Percentiles rank a stretch among this genome's conserved stretches.
phyloP scores from a whole-genome alignment of 352 stramenopile species.

The Pythium diclinum region DNA sequence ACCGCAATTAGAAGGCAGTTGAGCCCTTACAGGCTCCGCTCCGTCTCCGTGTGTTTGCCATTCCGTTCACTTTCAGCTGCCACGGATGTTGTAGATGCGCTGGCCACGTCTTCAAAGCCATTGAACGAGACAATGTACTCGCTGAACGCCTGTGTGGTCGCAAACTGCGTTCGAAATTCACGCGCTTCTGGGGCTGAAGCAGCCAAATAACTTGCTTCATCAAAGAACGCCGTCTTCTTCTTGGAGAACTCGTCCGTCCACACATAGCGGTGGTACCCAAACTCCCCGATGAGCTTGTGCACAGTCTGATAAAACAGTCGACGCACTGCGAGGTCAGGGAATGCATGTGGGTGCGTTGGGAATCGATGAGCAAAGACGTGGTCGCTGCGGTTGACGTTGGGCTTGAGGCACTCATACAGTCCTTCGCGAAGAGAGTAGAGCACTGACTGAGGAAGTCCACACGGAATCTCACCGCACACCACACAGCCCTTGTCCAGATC shows the following conservation, averaged over 20 bases:
- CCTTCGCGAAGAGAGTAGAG: conserved; percentile 23
- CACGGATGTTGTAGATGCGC: conserved; percentile 3
- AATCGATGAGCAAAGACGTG: conserved; percentile 38
- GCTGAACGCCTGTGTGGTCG: conserved; percentile 80
- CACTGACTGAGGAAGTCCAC: conserved; percentile 21
- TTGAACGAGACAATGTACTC: conserved; percentile 83
- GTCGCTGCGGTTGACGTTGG: conserved; percentile 34
- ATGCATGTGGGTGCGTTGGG: conserved; percentile 45
- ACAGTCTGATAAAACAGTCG: conserved; percentile 63
- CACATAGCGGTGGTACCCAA: conserved; percentile 80
- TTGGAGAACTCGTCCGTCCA: conserved; percentile 85
- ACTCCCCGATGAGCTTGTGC: conserved; percentile 72
- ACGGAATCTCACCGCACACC: conserved; percentile 19
- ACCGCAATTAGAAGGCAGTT: not conserved
- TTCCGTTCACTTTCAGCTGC: conserved; percentile 2
- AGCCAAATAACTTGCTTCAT: conserved; percentile 83
- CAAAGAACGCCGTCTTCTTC: conserved; percentile 78
- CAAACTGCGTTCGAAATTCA: conserved; percentile 83
- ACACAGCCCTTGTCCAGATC: conserved; percentile 44
- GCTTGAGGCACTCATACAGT: conserved; percentile 33
- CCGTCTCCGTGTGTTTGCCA: conserved; percentile 8
- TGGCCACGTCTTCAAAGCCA: conserved; percentile 65
- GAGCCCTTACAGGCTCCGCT: conserved; percentile 4
- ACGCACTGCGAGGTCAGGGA: conserved; percentile 72
- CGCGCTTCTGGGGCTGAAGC: conserved; percentile 68